phyloP scores from a whole-genome alignment of 2,329 filamentous ascomycete species.

The Lachnellula arida region DNA sequence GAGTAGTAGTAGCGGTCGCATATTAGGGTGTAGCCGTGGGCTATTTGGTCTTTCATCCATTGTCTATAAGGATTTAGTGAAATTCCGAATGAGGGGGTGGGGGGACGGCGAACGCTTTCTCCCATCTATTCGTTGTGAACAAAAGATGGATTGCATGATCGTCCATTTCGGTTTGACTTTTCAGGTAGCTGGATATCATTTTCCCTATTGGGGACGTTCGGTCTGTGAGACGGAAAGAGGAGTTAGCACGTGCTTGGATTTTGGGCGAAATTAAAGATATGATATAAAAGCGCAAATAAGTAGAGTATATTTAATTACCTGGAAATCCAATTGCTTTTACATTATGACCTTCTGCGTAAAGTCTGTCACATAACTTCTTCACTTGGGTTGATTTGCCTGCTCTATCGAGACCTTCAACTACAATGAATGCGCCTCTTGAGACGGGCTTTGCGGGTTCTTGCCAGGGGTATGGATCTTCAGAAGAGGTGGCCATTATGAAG shows the following conservation, averaged over 20 bases:
- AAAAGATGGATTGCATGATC: conserved; percentile 69
- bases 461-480: conserved; percentile 17
- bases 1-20: conserved; percentile 95
- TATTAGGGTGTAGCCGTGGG: conserved; percentile 67
- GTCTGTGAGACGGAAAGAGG: conserved; percentile 41
- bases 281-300: too few relatives aligned
- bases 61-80: conserved; percentile 34
- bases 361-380: conserved; percentile 47
- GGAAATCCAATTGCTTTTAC: conserved; percentile 63
- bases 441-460: conserved; percentile 24
- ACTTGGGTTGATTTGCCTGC: conserved; percentile 72
- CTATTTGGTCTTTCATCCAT: conserved; percentile 50
- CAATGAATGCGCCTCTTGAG: conserved; percentile 57
- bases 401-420: conserved; percentile 67
- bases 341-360: conserved; percentile 46
- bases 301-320: conserved; percentile 38
- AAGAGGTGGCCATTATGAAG: conserved; percentile 12
- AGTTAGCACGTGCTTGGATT: too few relatives aligned
- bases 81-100: neutral
- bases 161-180: conserved; percentile 53
- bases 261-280: too few relatives aligned
- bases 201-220: conserved; percentile 62
- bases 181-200: conserved; percentile 64
- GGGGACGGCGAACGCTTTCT: conserved; percentile 33
- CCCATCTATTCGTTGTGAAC: conserved; percentile 72